Base-by-base conservation (phyloP, 345 rosid genomes). In the Lepidium africanum region DNA sequence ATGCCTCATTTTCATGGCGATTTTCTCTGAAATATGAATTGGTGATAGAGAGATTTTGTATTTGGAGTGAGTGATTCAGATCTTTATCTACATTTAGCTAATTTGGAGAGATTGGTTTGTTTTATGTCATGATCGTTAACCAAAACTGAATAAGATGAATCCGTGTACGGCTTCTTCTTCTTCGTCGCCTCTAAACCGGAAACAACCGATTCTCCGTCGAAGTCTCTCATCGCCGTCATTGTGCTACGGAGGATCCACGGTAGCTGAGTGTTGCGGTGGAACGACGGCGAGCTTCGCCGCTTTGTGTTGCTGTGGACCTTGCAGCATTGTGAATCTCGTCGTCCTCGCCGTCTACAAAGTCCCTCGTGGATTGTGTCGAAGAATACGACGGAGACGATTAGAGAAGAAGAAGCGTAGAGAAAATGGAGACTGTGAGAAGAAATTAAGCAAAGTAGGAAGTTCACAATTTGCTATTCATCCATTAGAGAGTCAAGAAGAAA, bases 251-350 rank as follows among this genome's bases (percentile, higher is more conserved):
- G 72, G 68, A 74, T 25, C 70, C 36, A 56, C 61, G 5, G 63
- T 59, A 48, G 78, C 62, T 11, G 70, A 76, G 75, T 63, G 35
- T 60, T 21, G 92, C 74, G 63, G 96, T 0, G 90, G 83, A 2
- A 78, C 86, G n/a, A 70, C 90, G 10, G 96, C 90, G 30, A 82
- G 79, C 64, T 82, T 85, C 57, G 87, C 88, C 21, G 96, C 85
- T 1, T 46, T 89, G 1, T 82, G 86, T 10, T 87, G 92, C 15
- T 89, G 92, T 47, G 84, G 84, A 2, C 96, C 92, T 1, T 82
- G 82, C 27, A 79, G 86, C 65, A 14, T 86, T 56, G 69, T 81
- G 27, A 81, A 76, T 39, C 55, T 89, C 7, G 19, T 89, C 9
- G 70, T 83, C 0, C 63, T 89, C 54, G 81, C 86, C 5, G 69